These are phyloP conservation scores for Aureobasidium sp. DNA, from an alignment of 2,329 filamentous ascomycete species.

Conservation along the genomic window DNA sequence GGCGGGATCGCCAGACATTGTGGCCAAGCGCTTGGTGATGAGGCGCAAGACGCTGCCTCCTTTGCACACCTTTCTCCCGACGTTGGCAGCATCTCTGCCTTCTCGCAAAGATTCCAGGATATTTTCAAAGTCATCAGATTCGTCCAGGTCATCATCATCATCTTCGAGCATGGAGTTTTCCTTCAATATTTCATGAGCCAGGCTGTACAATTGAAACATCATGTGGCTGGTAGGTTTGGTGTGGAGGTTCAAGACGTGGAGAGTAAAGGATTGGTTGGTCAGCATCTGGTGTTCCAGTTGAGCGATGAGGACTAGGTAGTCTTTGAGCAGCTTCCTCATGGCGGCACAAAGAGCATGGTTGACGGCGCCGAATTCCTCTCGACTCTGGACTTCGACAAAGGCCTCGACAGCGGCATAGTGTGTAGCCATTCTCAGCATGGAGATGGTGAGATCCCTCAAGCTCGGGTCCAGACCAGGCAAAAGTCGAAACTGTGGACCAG, in stretches of 20 bases:
- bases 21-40: conserved; percentile 73
- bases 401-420: conserved; percentile 86
- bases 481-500: conserved; percentile 73
- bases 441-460: conserved; percentile 72
- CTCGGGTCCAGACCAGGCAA: conserved; percentile 81
- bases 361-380: conserved; percentile 86
- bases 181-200: conserved; percentile 80
- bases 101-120: conserved; percentile 85
- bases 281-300: conserved; percentile 91
- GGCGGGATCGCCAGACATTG: conserved; percentile 88
- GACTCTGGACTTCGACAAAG: conserved; percentile 89
- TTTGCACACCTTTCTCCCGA: conserved; percentile 89
- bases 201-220: conserved; percentile 78
- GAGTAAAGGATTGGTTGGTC: conserved; percentile 78
- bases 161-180: conserved; percentile 82
- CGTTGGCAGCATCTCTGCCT: conserved; percentile 72
- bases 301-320: conserved; percentile 86
- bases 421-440: conserved; percentile 89
- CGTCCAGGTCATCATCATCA: conserved; percentile 50
- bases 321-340: conserved; percentile 80
- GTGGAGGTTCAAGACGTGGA: conserved; percentile 88
- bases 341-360: conserved; percentile 96
- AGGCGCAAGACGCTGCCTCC: conserved; percentile 90
- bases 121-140: conserved; percentile 74
- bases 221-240: conserved; percentile 85